Percentiles rank a stretch among this genome's conserved stretches.
phyloP scores from a whole-genome alignment of 164 flowering plant species.

The Pachysandra terminalis region DNA sequence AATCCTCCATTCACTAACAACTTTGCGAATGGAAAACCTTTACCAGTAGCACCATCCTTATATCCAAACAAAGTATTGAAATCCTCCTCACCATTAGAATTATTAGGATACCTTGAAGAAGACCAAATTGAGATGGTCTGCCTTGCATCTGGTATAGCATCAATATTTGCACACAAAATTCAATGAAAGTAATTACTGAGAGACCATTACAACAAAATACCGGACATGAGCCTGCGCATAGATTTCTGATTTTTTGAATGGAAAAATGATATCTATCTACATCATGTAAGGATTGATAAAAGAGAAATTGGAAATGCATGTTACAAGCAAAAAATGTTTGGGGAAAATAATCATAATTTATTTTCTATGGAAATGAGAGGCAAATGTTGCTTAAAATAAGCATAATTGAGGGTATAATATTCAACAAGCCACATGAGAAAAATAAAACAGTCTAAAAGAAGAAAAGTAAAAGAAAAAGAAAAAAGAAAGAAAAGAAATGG shows the following conservation, averaged over 20 bases:
- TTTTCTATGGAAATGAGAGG: background rate
- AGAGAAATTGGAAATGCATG: background rate
- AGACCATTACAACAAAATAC: background rate
- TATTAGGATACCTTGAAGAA: conserved; percentile 19
- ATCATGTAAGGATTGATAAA: background rate
- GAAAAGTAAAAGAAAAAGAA: too few species aligned
- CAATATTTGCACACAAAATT: conserved; percentile 19
- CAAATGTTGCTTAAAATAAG: background rate
- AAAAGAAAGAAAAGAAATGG: too few species aligned
- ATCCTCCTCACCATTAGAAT: conserved; percentile 14
- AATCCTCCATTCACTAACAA: conserved; percentile 23
- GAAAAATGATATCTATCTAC: background rate
- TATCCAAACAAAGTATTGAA: conserved; percentile 23
- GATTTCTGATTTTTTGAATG: background rate
- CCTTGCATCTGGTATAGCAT: conserved; percentile 19
- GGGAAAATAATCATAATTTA: background rate
- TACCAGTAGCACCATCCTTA: conserved; percentile 11
- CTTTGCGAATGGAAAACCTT: conserved; percentile 17
- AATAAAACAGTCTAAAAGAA: too few species aligned
- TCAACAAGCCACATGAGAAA: background rate
- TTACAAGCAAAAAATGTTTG: background rate
- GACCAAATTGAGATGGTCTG: conserved; percentile 13
- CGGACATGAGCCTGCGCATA: background rate
- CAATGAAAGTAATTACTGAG: background rate
- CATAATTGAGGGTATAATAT: background rate